phyloP scores from a whole-genome alignment of 2,329 filamentous ascomycete species.

The Cryphonectria japonica region DNA sequence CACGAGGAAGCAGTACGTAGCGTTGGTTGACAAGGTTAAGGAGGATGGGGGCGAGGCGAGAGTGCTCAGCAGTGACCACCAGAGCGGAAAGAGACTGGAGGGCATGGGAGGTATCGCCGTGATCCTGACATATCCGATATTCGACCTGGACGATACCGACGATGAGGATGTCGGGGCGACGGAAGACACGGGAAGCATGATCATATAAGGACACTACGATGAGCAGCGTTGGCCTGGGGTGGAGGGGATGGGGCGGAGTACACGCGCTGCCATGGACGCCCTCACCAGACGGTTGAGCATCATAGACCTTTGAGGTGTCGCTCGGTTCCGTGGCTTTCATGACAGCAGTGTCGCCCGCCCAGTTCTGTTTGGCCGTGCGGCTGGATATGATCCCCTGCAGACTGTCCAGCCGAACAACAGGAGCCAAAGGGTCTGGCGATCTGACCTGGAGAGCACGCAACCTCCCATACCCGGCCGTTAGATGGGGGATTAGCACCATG shows the following conservation, averaged over 20 bases:
- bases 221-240: not conserved
- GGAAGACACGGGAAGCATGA: conserved; percentile 33
- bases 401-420: not conserved
- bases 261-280: not conserved
- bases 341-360: not conserved
- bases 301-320: not conserved
- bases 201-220: conserved; percentile 34
- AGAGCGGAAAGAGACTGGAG: conserved; percentile 85
- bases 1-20: conserved; percentile 79
- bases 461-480: not conserved
- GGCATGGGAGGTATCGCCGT: conserved; percentile 86
- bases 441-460: not conserved
- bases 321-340: not conserved
- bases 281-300: not conserved
- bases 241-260: too few relatives aligned
- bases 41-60: conserved; percentile 84
- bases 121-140: conserved; percentile 85
- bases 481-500: not conserved
- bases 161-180: conserved; percentile 43
- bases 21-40: conserved; percentile 84
- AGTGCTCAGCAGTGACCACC: conserved; percentile 90
- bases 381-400: not conserved
- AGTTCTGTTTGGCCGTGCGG: not conserved
- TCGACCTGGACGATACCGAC: conserved; percentile 76
- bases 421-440: too few relatives aligned